Base-by-base conservation (phyloP, 352 stramenopile species). In the Globisporangium viniferum region DNA sequence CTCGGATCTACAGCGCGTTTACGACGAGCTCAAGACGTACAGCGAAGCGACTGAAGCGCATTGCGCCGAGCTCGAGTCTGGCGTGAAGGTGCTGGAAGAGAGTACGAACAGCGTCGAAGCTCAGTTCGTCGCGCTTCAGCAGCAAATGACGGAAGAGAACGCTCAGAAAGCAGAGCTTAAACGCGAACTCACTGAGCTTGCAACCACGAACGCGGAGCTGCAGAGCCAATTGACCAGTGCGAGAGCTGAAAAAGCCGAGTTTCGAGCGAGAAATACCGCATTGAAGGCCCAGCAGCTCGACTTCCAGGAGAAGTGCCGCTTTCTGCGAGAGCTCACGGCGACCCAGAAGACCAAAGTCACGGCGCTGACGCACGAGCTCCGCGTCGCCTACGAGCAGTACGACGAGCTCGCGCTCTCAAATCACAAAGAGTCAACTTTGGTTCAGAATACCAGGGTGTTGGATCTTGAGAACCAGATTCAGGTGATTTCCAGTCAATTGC, bases 281-380 rank as follows among this genome's bases (percentile, higher is more conserved):
- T 9, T 59, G 20, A 39, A 41, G 12, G 24, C 35, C 9, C 20
- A 55, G 62, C 36, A 44, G 27, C 18, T 55, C 39, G 53, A 68
- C 1, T 39, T 68, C 2, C 35, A 35, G 12, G 62, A 62, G 5
- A 48, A 68, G 36, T 62, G 54, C 7, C 27, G 53, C 10, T 62
- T 33, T 33, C 41, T 68, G 15, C 58, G 44, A 9, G 62, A 68
- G 1, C 53, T 62, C 4, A 20, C 24, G 29, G 24, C 24, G 39
- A 24, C 36, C 27, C 53, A 46, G 20, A 62, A 31, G 24, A 46
- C 51, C 2, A 62, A 68, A 44, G 27, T 68, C 5, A 22, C 36
- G n/a, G 31, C 53, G 24, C 53, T 62, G 36, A 33, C 24, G 2
- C 36, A 31, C 22, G 62, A 55, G 20, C 62, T 68, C 18, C 36